Percentiles rank a stretch among this genome's conserved stretches.
Conservation (phyloP, 2,329 filamentous ascomycete genomes). For the Fusarium albosuccineum region DNA sequence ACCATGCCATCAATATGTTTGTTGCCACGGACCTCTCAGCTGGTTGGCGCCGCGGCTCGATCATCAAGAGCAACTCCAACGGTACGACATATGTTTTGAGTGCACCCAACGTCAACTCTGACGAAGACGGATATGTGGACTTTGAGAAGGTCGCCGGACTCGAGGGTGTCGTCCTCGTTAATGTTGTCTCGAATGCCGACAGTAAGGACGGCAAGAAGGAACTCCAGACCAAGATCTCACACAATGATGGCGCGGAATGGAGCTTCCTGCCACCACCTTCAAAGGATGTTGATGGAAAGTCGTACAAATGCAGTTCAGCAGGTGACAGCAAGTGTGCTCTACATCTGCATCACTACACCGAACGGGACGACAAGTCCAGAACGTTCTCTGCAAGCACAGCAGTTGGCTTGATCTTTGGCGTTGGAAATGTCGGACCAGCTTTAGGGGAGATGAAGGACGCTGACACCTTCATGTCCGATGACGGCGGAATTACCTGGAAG, state of each 20-base stretch:
- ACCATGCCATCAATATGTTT: constrained; percentile 93
- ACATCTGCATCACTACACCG: constrained; percentile 96
- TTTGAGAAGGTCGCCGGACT: constrained; percentile 96
- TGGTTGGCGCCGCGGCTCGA: constrained; percentile 81
- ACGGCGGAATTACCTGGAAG: constrained; percentile 92
- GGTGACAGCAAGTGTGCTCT: constrained; percentile 81
- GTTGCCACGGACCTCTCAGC: constrained; percentile 79
- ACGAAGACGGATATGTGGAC: constrained; percentile 83
- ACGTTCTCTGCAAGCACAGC: constrained; percentile 91
- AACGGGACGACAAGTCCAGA: constrained; percentile 83
- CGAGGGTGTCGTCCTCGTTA: constrained; percentile 90
- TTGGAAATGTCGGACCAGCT: constrained; percentile 86
- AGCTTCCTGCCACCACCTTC: constrained; percentile 78
- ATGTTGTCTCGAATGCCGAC: constrained; percentile 82
- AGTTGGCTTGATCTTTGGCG: constrained; percentile 89
- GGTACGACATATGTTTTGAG: constrained; percentile 95
- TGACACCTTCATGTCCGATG: constrained; percentile 90
- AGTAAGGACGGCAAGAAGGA: constrained; percentile 84
- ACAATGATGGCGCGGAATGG: constrained; percentile 97
- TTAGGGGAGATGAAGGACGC: constrained; percentile 77
- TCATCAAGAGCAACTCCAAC: constrained; percentile 99
- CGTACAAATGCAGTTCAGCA: constrained; percentile 74
- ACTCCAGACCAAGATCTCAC: constrained; percentile 91
- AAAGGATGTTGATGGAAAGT: constrained; percentile 77
- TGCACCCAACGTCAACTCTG: constrained; percentile 83